A percentile compares a stretch with the other conserved stretches of the same genome.
phyloP scores from a whole-genome alignment of 108 stramenopile genomes.

The Heterococcus sp. region DNA sequence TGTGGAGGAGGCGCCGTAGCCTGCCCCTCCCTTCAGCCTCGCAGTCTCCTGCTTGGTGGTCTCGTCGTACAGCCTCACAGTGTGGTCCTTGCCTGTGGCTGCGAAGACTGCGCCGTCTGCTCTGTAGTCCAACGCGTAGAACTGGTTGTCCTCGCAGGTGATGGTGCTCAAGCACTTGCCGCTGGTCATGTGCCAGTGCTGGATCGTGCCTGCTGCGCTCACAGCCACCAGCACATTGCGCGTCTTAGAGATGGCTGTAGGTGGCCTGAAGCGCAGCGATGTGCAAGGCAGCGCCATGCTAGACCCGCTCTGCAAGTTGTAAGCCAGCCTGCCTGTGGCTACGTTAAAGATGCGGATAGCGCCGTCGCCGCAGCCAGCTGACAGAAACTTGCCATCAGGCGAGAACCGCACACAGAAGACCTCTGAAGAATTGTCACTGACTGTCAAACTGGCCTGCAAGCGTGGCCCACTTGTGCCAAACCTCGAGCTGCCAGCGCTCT shows the following conservation, averaged over 20 bases:
- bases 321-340: slow-evolving; percentile 55
- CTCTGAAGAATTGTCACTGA: slow-evolving; percentile 59
- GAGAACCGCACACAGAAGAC: slow-evolving; percentile 58
- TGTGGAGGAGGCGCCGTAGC: slow-evolving; percentile 38
- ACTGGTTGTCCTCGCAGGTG: slow-evolving; percentile 56
- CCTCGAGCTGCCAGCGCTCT: background rate
- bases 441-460: slow-evolving; percentile 55
- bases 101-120: slow-evolving; percentile 48
- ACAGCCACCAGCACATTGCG: slow-evolving; percentile 61
- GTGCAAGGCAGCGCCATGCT: background rate
- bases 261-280: slow-evolving; percentile 32
- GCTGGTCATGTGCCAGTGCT: slow-evolving; percentile 68
- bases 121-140: slow-evolving; percentile 62
- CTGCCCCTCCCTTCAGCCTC: slow-evolving; percentile 33
- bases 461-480: slow-evolving; percentile 22
- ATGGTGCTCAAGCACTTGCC: slow-evolving; percentile 64
- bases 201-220: slow-evolving; percentile 55
- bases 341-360: slow-evolving; percentile 62
- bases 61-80: slow-evolving; percentile 60
- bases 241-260: slow-evolving; percentile 47
- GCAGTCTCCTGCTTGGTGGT: slow-evolving; percentile 52
- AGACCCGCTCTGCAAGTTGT: slow-evolving; percentile 53
- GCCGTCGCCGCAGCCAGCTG: slow-evolving; percentile 65
- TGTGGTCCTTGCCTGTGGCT: slow-evolving; percentile 59
- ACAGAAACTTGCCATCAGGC: slow-evolving; percentile 62